Evolutionary conservation across 306 rosid species (phyloP).

Genomic region (Cicer arietinum): DNA sequence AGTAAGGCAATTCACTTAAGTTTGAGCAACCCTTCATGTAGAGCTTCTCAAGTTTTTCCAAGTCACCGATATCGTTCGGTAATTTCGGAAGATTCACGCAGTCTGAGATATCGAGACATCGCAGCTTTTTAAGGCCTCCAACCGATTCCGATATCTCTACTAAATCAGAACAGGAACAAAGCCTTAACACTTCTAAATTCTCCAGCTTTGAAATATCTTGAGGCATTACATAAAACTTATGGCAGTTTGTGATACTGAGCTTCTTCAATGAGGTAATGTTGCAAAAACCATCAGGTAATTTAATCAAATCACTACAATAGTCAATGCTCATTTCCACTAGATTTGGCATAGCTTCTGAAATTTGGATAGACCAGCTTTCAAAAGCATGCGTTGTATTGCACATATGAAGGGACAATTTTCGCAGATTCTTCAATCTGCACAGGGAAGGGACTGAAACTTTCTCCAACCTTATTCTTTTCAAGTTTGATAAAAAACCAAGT

Average conservation of each 20-base stretch:
- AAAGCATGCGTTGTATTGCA: conserved; percentile 50
- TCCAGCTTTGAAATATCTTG: conserved; percentile 43
- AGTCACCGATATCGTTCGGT: conserved; percentile 50
- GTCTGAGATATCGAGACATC: conserved; percentile 50
- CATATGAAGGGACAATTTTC: conserved; percentile 55
- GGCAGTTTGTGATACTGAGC: conserved; percentile 58
- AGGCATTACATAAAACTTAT: conserved; percentile 45
- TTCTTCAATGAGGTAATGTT: conserved; percentile 44
- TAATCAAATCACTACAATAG: conserved; percentile 52
- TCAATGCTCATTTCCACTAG: conserved; percentile 56
- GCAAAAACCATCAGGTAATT: conserved; percentile 47
- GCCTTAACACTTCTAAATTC: conserved; percentile 54
- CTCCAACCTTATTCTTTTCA: conserved; percentile 66
- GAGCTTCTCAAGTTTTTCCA: conserved; percentile 47
- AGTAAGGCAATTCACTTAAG: conserved; percentile 44
- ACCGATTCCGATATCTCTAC: conserved; percentile 38
- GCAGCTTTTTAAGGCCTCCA: conserved; percentile 40
- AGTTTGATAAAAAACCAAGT: conserved; percentile 44
- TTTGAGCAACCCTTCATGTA: conserved; percentile 52
- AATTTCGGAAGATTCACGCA: conserved; percentile 45
- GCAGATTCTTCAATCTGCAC: conserved; percentile 43
- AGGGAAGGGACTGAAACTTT: conserved; percentile 51
- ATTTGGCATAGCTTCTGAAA: conserved; percentile 51
- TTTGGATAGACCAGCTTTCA: conserved; percentile 12
- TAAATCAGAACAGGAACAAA: conserved; percentile 49